Conservation (phyloP, 2,329 filamentous ascomycete genomes). For the Botrytis galanthina region DNA sequence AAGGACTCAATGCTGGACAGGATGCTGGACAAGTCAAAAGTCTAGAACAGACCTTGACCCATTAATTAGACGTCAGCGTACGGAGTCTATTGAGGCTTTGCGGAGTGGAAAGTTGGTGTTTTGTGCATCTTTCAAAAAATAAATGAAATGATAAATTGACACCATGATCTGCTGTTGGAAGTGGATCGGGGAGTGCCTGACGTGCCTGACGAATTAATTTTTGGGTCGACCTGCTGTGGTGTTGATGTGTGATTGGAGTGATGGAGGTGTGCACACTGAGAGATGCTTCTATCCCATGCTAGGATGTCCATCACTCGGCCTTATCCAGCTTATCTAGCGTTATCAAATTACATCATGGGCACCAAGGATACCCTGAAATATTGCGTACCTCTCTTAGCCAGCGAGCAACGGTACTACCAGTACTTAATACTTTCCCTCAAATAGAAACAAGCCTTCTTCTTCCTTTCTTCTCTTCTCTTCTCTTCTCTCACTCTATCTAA, state of each 20-base stretch:
- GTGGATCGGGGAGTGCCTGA: neutral
- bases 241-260: neutral
- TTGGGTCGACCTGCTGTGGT: neutral
- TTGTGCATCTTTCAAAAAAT: neutral
- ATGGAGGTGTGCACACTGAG: too few species aligned
- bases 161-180: neutral
- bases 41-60: neutral
- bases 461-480: neutral
- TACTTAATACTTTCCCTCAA: neutral
- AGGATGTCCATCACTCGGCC: neutral
- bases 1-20: neutral
- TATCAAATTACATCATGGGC: conserved; percentile 15
- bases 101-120: neutral
- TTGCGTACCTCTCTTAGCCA: neutral
- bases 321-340: neutral
- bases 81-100: neutral
- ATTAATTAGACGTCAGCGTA: neutral
- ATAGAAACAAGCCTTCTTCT: neutral
- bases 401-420: neutral
- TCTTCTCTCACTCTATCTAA: neutral
- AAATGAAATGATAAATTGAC: neutral
- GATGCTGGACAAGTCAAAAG: neutral
- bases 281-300: neutral
- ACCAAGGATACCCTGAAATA: neutral
- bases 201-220: conserved; percentile 9